Base-by-base conservation (phyloP, 495 filamentous ascomycete genomes). In the Jackrogersella multiformis region DNA sequence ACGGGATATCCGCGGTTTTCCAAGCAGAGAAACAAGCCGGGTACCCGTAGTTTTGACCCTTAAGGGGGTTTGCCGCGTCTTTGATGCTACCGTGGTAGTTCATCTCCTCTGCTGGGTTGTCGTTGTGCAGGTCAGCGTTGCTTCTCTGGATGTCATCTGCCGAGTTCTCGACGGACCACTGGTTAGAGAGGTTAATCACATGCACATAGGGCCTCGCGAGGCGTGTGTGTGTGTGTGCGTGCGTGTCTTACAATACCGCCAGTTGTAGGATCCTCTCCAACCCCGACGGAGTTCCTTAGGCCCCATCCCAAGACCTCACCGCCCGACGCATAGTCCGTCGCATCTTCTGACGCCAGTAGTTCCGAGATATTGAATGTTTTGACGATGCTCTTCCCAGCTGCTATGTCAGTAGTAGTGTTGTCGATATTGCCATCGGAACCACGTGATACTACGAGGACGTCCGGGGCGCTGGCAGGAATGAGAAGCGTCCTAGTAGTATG, bases 81-180 rank as follows among this genome's bases (percentile, higher is more conserved):
- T 80, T 76, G 12, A 90, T 72, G 48, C 80, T 79, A 1, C 88
- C 89, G 44, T 87, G 87, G 74, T 82, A 90, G 72, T 90, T 90
- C 56, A 90, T 66, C 67, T 89, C 87, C 71, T 91, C 89, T 4
- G 85, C 89, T 0, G 89, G 89, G 64, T 90, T 90, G 52, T 90
- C 78, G 60, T 85, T 75, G 66, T 89, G 87, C 42, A 90, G 80
- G 64, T 89, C 86, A 18, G 81, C 68, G 7, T 81, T 81, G 42
- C 79, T 71, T 13, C 88, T 76, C 3, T 58, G 69, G 34, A 90
- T 78, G 4, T 89, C 56, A 71, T 91, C 88, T 1, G 84, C 85
- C 3, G 83, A 86, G 70, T 91, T 92, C 70, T 91, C 89, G 10
- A 91, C 89, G 2, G 81, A 83, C 76, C 84, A 90, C 68, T 77